Percentiles rank a stretch among this genome's conserved stretches.
phyloP scores from a whole-genome alignment of 2,329 filamentous ascomycete genomes.

The Iodosphaeria phyllophila region DNA sequence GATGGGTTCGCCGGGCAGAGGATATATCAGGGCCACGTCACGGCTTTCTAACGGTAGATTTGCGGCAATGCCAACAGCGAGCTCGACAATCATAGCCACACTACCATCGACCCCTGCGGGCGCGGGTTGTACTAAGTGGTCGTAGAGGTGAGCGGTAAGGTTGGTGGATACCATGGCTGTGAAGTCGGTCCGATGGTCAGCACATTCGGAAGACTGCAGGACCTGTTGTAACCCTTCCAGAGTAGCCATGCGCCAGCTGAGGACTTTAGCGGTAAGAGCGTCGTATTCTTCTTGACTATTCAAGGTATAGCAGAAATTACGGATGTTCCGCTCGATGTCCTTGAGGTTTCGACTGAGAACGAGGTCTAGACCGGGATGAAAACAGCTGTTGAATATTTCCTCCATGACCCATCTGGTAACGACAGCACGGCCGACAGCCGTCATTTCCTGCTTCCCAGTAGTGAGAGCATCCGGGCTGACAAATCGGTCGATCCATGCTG shows the following conservation, averaged over 20 bases:
- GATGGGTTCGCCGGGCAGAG: constrained; percentile 55
- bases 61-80: constrained; percentile 68
- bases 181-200: constrained; percentile 47
- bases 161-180: constrained; percentile 51
- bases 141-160: constrained; percentile 50
- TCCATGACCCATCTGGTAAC: constrained; percentile 83
- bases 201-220: constrained; percentile 45
- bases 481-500: constrained; percentile 58
- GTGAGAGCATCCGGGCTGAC: constrained; percentile 74
- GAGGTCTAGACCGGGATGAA: constrained; percentile 74
- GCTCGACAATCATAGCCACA: constrained; percentile 80
- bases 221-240: constrained; percentile 69
- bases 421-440: constrained; percentile 73
- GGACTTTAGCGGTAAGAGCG: constrained; percentile 68
- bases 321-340: constrained; percentile 72
- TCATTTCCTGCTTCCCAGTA: constrained; percentile 95
- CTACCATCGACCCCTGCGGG: constrained; percentile 73
- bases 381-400: constrained; percentile 78
- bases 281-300: constrained; percentile 77
- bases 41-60: constrained; percentile 83
- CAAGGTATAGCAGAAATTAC: constrained; percentile 53
- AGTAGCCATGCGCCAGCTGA: constrained; percentile 86
- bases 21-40: constrained; percentile 77
- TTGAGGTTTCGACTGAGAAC: constrained; percentile 65
- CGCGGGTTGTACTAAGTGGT: constrained; percentile 58